These are phyloP conservation scores for Daldinia eschscholtzii DNA, from an alignment of 2,329 filamentous ascomycete genomes.

Conservation along the genomic window DNA sequence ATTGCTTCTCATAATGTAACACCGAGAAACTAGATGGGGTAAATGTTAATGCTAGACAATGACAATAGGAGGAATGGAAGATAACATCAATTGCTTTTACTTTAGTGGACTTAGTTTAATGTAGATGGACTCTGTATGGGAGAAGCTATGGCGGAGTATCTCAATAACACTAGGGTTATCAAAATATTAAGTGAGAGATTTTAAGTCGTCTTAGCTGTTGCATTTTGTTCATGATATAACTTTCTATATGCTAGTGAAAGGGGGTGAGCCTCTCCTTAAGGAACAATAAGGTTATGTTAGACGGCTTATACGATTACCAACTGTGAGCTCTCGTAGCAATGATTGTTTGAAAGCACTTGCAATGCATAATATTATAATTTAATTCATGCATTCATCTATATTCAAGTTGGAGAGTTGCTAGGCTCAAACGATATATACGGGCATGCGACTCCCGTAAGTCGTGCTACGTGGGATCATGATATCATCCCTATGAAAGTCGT, in stretches of 20 bases:
- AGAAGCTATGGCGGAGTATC: not conserved
- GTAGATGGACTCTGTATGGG: not conserved
- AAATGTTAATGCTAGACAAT: not conserved
- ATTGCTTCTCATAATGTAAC: not conserved
- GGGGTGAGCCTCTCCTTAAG: no score
- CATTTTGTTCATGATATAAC: no score
- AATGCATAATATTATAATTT: not conserved
- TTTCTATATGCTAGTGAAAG: not conserved
- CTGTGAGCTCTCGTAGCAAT: not conserved
- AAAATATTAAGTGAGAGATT: no score
- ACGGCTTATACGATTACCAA: not conserved
- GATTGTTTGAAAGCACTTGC: not conserved
- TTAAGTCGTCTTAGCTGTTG: no score
- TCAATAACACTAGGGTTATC: no score
- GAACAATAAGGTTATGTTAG: no score
- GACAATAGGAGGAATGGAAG: not conserved
- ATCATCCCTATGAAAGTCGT: conserved; percentile 69
- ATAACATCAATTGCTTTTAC: not conserved
- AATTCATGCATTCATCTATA: not conserved
- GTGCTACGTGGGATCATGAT: conserved; percentile 66
- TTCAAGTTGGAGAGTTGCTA: not conserved
- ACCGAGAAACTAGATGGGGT: not conserved
- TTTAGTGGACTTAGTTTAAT: no score
- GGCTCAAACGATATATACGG: conserved; percentile 64
- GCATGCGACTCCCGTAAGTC: conserved; percentile 66